Evolutionary conservation across 2,329 filamentous ascomycete species (phyloP).

Genomic region (Thielaviopsis euricoi): DNA sequence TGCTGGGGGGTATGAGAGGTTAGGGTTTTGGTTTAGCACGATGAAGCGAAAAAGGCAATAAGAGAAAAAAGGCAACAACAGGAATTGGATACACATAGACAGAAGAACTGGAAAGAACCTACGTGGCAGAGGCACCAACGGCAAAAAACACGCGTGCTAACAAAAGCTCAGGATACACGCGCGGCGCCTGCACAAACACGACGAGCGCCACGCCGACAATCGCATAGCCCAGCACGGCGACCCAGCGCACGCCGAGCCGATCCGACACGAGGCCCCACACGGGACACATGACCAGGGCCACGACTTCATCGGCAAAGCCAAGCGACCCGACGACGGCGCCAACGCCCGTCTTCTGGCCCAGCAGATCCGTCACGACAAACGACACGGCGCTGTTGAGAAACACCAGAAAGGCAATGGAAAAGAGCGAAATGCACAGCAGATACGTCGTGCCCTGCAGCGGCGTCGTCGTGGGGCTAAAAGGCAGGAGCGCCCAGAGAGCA

Average conservation of each 20-base stretch:
- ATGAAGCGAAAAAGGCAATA: not conserved
- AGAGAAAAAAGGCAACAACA: not conserved
- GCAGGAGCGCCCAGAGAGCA: constrained; percentile 30
- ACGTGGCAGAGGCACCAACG: constrained; percentile 78
- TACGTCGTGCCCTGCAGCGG: constrained; percentile 53
- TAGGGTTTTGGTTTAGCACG: not conserved
- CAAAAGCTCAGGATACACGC: constrained; percentile 78
- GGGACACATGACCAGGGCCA: constrained; percentile 66
- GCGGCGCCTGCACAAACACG: constrained; percentile 68
- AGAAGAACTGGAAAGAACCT: constrained; percentile 17
- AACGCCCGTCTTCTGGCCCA: constrained; percentile 55
- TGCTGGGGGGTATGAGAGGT: too few relatives aligned
- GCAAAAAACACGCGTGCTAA: constrained; percentile 78
- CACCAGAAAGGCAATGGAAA: constrained; percentile 78
- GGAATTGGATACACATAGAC: too few relatives aligned
- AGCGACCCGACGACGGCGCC: constrained; percentile 72
- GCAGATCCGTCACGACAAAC: constrained; percentile 70
- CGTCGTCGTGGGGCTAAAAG: constrained; percentile 44
- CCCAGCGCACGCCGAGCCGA: constrained; percentile 55
- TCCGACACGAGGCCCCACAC: constrained; percentile 66
- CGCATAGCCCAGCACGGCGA: constrained; percentile 61
- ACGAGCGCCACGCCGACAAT: constrained; percentile 65
- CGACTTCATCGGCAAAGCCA: constrained; percentile 70
- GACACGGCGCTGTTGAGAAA: constrained; percentile 75
- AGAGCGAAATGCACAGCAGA: constrained; percentile 65